A percentile compares a stretch with the other conserved stretches of the same genome.
phyloP scores from a whole-genome alignment of 75 land plant genomes.

The Picea glauca region DNA sequence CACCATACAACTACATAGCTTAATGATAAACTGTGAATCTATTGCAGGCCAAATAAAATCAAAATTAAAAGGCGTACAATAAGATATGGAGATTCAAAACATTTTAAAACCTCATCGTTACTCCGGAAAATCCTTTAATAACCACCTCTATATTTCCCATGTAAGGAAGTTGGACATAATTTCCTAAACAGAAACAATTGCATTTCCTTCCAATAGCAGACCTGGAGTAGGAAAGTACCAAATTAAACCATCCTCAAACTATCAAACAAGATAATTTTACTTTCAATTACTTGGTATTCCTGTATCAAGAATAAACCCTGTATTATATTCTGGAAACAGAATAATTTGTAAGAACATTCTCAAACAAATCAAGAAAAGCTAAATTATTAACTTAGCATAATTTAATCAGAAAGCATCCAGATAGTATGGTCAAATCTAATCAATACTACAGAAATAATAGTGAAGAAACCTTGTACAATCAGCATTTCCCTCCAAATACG shows the following conservation, averaged over 20 bases:
- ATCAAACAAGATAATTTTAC: neutral
- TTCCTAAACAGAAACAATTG: neutral
- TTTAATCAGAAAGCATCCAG: slow-evolving; percentile 9
- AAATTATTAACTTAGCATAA: neutral
- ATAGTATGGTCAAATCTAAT: slow-evolving; percentile 3
- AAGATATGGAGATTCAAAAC: too few species aligned
- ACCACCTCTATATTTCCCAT: neutral
- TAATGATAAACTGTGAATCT: too few species aligned
- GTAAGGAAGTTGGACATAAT: neutral
- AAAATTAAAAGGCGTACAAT: too few species aligned
- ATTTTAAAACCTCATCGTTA: too few species aligned
- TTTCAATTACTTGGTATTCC: neutral
- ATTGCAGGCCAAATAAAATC: too few species aligned
- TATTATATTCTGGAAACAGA: neutral
- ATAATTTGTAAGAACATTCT: neutral
- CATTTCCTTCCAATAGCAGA: neutral
- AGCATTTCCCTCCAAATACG: slow-evolving; percentile 62
- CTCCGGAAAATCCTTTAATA: neutral
- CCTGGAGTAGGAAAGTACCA: neutral
- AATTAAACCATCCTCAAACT: neutral
- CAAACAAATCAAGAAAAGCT: neutral
- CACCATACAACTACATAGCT: neutral
- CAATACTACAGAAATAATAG: neutral
- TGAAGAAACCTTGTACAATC: slow-evolving; percentile 70
- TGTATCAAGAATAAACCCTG: too few species aligned